Percentiles rank a stretch among this genome's conserved stretches.
Conservation (phyloP, 352 stramenopile species). For the Aphanomyces stellatus region DNA sequence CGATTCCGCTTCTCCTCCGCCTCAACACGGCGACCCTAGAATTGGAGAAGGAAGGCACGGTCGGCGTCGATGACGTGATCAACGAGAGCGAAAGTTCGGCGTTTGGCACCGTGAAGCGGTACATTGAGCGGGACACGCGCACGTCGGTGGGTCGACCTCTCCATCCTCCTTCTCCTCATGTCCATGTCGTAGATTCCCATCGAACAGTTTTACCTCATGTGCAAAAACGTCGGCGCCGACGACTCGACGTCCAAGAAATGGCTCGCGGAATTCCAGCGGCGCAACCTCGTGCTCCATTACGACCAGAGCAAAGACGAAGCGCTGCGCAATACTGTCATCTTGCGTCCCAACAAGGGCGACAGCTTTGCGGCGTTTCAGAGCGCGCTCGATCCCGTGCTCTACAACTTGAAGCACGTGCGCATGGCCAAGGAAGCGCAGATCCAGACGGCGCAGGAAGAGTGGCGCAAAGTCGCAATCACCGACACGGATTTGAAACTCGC, state of each 20-base stretch:
- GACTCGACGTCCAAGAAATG: constrained; percentile 65
- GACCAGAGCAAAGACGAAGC: constrained; percentile 54
- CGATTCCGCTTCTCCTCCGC: constrained; percentile 57
- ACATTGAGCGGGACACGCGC: constrained; percentile 47
- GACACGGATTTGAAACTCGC: constrained; percentile 38
- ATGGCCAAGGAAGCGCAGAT: constrained; percentile 46
- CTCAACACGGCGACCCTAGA: constrained; percentile 58
- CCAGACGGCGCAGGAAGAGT: constrained; percentile 30
- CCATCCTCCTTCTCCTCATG: neutral
- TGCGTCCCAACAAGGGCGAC: constrained; percentile 63
- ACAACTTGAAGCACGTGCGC: constrained; percentile 59
- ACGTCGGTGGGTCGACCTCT: constrained; percentile 33
- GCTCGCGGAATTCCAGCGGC: constrained; percentile 62
- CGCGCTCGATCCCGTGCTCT: constrained; percentile 65
- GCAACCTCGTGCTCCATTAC: constrained; percentile 69
- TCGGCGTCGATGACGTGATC: neutral
- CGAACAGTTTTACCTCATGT: constrained; percentile 63
- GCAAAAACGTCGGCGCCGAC: constrained; percentile 54
- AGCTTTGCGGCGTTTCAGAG: constrained; percentile 57
- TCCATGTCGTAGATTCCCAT: constrained; percentile 41
- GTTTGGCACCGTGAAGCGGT: constrained; percentile 57
- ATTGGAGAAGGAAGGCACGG: constrained; percentile 34
- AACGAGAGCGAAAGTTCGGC: constrained; percentile 40
- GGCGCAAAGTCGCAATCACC: constrained; percentile 40
- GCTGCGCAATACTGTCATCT: constrained; percentile 56